Evolutionary conservation across 495 filamentous ascomycete species (phyloP).

Genomic region (Neurospora terricola): DNA sequence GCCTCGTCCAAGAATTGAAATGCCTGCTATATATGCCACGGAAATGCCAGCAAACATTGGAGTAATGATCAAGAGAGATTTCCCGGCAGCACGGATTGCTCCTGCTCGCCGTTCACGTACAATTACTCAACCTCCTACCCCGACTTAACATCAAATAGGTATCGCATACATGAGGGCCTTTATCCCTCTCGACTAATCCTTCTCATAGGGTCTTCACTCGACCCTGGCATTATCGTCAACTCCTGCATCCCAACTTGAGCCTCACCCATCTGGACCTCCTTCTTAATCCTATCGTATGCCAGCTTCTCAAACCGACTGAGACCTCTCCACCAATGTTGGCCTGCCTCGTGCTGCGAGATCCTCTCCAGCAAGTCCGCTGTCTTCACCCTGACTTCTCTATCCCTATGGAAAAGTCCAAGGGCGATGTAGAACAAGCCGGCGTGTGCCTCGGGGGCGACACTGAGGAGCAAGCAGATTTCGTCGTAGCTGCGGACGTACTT

Average conservation of each 20-base stretch:
- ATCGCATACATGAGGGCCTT: neutral
- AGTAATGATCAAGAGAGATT: neutral
- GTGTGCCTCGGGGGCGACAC: conserved; percentile 74
- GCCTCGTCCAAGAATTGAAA: neutral
- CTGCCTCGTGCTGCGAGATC: conserved; percentile 77
- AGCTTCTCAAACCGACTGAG: conserved; percentile 83
- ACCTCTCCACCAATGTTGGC: conserved; percentile 82
- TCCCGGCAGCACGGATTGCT: neutral
- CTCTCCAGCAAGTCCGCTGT: conserved; percentile 74
- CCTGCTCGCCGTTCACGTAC: neutral
- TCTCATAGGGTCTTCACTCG: conserved; percentile 16
- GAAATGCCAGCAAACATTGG: neutral
- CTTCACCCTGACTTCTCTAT: conserved; percentile 63
- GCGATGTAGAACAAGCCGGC: conserved; percentile 87
- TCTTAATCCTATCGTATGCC: conserved; percentile 57
- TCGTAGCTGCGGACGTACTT: conserved; percentile 72
- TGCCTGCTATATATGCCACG: neutral
- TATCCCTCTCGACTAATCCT: conserved; percentile 15
- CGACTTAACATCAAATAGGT: neutral
- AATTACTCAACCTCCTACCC: neutral
- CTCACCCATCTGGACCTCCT: conserved; percentile 46
- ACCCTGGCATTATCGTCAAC: conserved; percentile 7
- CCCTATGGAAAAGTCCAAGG: conserved; percentile 88
- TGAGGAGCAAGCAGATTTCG: conserved; percentile 81
- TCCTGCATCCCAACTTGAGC: conserved; percentile 20